These are phyloP conservation scores for Zygoascus tannicola DNA, from an alignment of 805 yeast genomes.

Conservation along the genomic window DNA sequence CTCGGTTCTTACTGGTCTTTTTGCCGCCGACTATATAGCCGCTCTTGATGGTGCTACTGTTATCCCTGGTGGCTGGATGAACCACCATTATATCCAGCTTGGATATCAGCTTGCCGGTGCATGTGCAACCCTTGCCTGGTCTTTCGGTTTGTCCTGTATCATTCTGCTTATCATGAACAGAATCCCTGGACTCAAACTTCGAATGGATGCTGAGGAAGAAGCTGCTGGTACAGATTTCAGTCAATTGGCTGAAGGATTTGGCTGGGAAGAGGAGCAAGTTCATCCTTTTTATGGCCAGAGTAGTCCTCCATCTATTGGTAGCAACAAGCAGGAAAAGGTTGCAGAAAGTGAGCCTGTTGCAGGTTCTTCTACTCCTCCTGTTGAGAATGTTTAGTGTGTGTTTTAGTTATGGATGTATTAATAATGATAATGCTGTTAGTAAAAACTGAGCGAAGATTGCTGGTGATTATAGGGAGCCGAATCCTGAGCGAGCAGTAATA, in stretches of 20 bases:
- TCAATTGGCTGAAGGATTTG: constrained; percentile 80
- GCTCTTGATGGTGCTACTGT: constrained; percentile 61
- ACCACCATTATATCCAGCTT: constrained; percentile 79
- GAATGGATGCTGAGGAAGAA: constrained; percentile 87
- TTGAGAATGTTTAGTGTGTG: not conserved
- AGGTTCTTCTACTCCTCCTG: not conserved
- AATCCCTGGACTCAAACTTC: constrained; percentile 73
- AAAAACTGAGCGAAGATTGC: too few species aligned
- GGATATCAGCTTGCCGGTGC: constrained; percentile 91
- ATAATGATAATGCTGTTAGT: too few species aligned
- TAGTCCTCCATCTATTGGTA: not conserved
- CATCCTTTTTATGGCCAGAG: not conserved
- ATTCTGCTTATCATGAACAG: constrained; percentile 63
- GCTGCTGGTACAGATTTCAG: constrained; percentile 80
- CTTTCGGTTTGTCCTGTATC: constrained; percentile 65
- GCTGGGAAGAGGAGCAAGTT: constrained; percentile 13
- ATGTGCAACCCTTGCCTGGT: constrained; percentile 65
- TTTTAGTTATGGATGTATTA: too few species aligned
- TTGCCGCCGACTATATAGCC: constrained; percentile 89
- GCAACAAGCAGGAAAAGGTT: not conserved
- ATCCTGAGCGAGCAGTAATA: too few species aligned
- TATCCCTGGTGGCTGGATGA: constrained; percentile 86
- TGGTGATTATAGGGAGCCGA: too few species aligned
- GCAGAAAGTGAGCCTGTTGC: not conserved
- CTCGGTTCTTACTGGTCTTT: constrained; percentile 74